Evolutionary conservation across 2,329 filamentous ascomycete genomes (phyloP), one percentile per base, ranked within the genome.

Genomic region (Colletotrichum shisoi): DNA sequence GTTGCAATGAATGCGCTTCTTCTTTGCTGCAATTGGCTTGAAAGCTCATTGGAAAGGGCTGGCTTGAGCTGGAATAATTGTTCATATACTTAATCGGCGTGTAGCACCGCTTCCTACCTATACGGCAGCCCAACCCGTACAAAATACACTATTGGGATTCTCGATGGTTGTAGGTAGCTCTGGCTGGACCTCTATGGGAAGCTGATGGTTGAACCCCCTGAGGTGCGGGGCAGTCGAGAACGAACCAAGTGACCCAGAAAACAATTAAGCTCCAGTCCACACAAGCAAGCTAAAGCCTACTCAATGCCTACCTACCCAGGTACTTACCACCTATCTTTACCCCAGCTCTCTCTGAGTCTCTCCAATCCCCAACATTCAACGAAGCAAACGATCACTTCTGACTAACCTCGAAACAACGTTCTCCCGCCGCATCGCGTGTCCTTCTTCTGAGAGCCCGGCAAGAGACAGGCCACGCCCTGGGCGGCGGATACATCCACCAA

Each of bases 271-370:
- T 68, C 56, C 62, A 54, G 48, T 27, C 61, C 27, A 56, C 62
- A 65, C 27, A 56, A 65, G 62, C 31, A 34, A 34, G 31, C 31
- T 9, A 9, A 5, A 9, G 31, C 31, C 31, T 34, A 9, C 27
- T 8, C 27, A 31, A 8, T 31, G 27, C 31, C 59, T 63, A 37
- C 40, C 12, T 45, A 39, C 54, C 48, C 4, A 8, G 4, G 13
- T 8, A 51, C 1, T 3, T 19, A 34, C 31, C 31, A 34, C 31
- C 31, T 34, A 39, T 31, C 61, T 31, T n/a, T 45, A 48, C 40
- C 64, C 60, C 59, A 65, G 54, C 61, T 68, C 56, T 57, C n/a
- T n/a, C n/a, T n/a, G n/a, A n/a, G n/a, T n/a, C n/a, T n/a, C 44
- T 63, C 59, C 46, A 46, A 53, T 60, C 65, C 65, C 46, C 27